Base-by-base conservation (phyloP, 495 filamentous ascomycete genomes). In the Sporormia fimetaria region DNA sequence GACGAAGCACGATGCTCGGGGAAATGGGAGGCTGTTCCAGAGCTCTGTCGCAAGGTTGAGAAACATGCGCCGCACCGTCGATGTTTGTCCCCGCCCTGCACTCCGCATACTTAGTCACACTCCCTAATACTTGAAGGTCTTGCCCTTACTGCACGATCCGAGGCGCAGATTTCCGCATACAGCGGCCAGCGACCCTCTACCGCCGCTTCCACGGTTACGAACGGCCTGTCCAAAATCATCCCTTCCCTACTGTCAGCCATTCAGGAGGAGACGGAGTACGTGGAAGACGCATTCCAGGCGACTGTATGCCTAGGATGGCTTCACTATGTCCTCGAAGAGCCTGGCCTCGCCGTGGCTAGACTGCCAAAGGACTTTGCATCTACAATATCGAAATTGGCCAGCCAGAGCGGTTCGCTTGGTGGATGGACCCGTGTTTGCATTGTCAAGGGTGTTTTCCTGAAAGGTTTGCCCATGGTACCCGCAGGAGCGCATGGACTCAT, bases 51-150 rank as follows among this genome's bases (percentile, higher is more conserved):
- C 51, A 96, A 98, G 63, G 73, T 95, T 44, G 80, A 75, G 52
- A 95, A 96, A 56, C 88, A 96, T 72, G 84, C 86, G 44, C 80
- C 86, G 31, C 76, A 87, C 22, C 76, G 81, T 54, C 72, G 71
- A 58, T 95, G 90, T 95, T 78, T 43, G 71, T 38, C 30, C 52
- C 42, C 20, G 42, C 44, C 12, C 27, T 33, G 31, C 21, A 58
- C 29, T 24, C 37, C 21, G 5, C 32, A 12, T 38, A 17, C 39
- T 14, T 23, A 18, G 20, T 28, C 33, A n/a, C 27, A 34, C 14
- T 23, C 6, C 21, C 25, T 33, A 22, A 23, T 46, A 23, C 37
- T 36, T 30, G 18, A 21, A 94, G 86, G 84, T 57, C 70, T 87
- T 24, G 71, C 78, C 21, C 70, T 83, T 47, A 81, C 80, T 40